Conservation (phyloP, 768 basidiomycete species). For the Leccinum disarticulatum region DNA sequence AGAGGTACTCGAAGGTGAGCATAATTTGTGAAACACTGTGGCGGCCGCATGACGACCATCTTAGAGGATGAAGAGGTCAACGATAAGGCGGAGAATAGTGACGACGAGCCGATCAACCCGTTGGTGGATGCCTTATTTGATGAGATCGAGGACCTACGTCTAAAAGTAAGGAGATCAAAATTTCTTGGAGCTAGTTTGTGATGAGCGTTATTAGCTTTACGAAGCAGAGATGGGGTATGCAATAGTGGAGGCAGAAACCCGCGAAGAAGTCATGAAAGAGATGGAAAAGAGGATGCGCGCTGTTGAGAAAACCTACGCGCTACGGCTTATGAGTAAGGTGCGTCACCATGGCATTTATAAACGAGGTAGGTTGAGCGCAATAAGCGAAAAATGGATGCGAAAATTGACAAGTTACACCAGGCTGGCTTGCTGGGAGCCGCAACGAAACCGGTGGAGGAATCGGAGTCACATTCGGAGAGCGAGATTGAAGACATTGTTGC, state of each 20-base stretch:
- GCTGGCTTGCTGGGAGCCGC: constrained; percentile 57
- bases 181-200: neutral
- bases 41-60: constrained; percentile 2
- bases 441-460: constrained; percentile 10
- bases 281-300: constrained; percentile 86
- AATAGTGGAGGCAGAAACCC: constrained; percentile 82
- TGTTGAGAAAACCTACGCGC: constrained; percentile 79
- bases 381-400: constrained; percentile 86
- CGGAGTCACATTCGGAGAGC: constrained; percentile 30
- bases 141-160: constrained; percentile 77
- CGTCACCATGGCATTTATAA: constrained; percentile 14
- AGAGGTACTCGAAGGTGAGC: constrained; percentile 82
- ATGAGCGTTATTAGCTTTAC: constrained; percentile 55
- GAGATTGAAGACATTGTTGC: constrained; percentile 30
- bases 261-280: constrained; percentile 89
- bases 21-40: neutral
- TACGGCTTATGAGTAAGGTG: constrained; percentile 78
- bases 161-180: constrained; percentile 52
- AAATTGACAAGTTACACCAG: constrained; percentile 90
- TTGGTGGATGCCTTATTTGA: constrained; percentile 92
- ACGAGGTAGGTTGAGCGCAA: constrained; percentile 66
- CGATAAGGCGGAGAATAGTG: constrained; percentile 51
- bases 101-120: constrained; percentile 77
- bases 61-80: constrained; percentile 46
- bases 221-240: constrained; percentile 88